These are phyloP conservation scores for Ascocoryne sarcoides DNA, from an alignment of 2,329 filamentous ascomycete species.

Conservation along the genomic window DNA sequence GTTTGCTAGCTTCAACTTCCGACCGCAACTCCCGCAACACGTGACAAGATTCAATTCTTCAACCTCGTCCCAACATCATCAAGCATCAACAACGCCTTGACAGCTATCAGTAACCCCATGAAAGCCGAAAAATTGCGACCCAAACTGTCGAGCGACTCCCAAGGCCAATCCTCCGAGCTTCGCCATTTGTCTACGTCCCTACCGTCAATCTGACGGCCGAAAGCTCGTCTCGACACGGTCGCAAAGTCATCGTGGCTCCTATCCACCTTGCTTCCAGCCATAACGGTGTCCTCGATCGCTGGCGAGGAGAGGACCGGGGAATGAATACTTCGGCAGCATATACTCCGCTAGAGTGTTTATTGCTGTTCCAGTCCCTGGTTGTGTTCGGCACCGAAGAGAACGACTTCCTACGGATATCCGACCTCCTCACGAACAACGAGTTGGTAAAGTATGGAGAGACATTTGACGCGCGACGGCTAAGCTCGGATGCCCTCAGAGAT, in stretches of 20 bases:
- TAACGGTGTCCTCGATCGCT: conserved; percentile 46
- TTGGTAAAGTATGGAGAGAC: conserved; percentile 60
- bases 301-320: conserved; percentile 46
- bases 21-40: conserved; percentile 3
- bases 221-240: conserved; percentile 7
- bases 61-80: conserved; percentile 10
- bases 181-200: neutral
- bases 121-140: conserved; percentile 10
- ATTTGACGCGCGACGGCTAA: conserved; percentile 68
- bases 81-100: conserved; percentile 7
- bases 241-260: conserved; percentile 46
- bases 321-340: conserved; percentile 55
- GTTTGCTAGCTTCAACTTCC: too few species aligned
- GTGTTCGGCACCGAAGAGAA: conserved; percentile 55
- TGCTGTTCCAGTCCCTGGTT: conserved; percentile 74
- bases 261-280: conserved; percentile 44
- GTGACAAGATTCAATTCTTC: conserved; percentile 10
- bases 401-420: conserved; percentile 65
- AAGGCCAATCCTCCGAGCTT: neutral
- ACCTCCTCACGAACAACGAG: conserved; percentile 63
- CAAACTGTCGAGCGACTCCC: neutral
- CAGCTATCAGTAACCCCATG: conserved; percentile 4
- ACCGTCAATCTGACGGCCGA: neutral
- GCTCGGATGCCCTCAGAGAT: conserved; percentile 67
- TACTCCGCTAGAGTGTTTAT: conserved; percentile 76